These are phyloP conservation scores for Umbelopsis ramanniana DNA, from an alignment of 192 early-diverging fungal genomes.

Conservation along the genomic window DNA sequence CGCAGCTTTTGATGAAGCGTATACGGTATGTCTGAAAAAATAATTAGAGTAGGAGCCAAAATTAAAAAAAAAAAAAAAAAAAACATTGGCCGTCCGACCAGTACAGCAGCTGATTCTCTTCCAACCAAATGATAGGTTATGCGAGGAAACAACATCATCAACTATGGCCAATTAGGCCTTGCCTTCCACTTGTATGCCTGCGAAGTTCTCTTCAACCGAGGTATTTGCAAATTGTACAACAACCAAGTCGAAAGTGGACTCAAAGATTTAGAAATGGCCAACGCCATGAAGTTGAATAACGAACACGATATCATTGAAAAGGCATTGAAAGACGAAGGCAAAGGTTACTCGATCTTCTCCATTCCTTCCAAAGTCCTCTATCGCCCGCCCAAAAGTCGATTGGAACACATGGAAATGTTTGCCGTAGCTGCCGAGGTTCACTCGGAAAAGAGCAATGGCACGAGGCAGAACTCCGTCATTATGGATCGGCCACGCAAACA, in stretches of 20 bases:
- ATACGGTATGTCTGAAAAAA: conserved; percentile 56
- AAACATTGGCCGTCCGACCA: background rate
- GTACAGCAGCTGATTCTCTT: background rate
- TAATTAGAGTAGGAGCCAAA: too few species aligned
- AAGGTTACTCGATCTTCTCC: conserved; percentile 75
- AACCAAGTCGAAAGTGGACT: conserved; percentile 72
- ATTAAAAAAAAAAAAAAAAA: too few species aligned
- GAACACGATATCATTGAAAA: conserved; percentile 74
- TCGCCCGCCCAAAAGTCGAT: conserved; percentile 80
- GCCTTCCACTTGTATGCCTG: conserved; percentile 87
- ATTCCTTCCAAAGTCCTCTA: conserved; percentile 82
- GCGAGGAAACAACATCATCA: conserved; percentile 86
- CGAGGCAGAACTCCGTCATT: conserved; percentile 1
- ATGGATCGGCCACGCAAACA: conserved; percentile 7
- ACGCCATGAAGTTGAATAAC: conserved; percentile 61
- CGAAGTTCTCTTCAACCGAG: conserved; percentile 92
- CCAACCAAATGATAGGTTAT: conserved; percentile 54
- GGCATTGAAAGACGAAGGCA: conserved; percentile 61
- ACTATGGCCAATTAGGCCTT: conserved; percentile 95
- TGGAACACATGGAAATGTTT: conserved; percentile 64
- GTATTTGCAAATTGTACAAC: conserved; percentile 78
- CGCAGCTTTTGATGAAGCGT: conserved; percentile 80
- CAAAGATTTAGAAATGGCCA: conserved; percentile 75
- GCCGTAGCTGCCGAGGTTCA: conserved; percentile 64
- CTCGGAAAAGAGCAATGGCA: conserved; percentile 8